These are phyloP conservation scores for Colletotrichum sp. DNA, from an alignment of 2,329 filamentous ascomycete genomes.

Conservation along the genomic window DNA sequence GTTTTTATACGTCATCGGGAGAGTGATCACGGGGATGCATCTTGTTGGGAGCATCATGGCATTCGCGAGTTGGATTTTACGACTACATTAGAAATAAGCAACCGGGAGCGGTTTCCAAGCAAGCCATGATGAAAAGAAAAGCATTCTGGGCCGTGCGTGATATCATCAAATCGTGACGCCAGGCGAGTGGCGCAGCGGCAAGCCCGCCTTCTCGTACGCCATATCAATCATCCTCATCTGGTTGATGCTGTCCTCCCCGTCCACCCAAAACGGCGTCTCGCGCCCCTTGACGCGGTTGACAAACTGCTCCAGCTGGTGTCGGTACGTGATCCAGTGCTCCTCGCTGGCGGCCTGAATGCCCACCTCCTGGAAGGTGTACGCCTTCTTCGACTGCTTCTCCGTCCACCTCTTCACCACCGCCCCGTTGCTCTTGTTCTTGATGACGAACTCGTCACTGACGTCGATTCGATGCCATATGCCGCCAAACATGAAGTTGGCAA, in stretches of 20 bases:
- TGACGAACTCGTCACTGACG: slow-evolving; percentile 37
- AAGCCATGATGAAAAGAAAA: not conserved
- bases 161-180: not conserved
- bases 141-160: not conserved
- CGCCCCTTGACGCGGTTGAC: slow-evolving; percentile 48
- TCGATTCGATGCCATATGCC: slow-evolving; percentile 39
- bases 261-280: slow-evolving; percentile 43
- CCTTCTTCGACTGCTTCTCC: slow-evolving; percentile 31
- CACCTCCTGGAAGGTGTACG: slow-evolving; percentile 38
- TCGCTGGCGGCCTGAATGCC: slow-evolving; percentile 34
- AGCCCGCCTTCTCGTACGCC: slow-evolving; percentile 43
- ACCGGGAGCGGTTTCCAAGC: not conserved
- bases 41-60: not conserved
- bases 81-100: not conserved
- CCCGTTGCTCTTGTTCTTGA: slow-evolving; percentile 27
- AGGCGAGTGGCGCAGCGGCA: slow-evolving; percentile 22
- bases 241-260: slow-evolving; percentile 43
- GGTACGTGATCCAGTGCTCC: slow-evolving; percentile 47
- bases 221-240: slow-evolving; percentile 53
- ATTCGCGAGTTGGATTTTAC: not conserved
- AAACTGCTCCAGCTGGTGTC: slow-evolving; percentile 54
- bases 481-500: slow-evolving; percentile 31
- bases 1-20: not conserved
- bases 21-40: not conserved
- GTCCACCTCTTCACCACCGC: slow-evolving; percentile 27